A percentile compares a stretch with the other conserved stretches of the same genome.
Conservation (phyloP, 225 moss, liverwort and hornwort species). For the Bryum argenteum region DNA sequence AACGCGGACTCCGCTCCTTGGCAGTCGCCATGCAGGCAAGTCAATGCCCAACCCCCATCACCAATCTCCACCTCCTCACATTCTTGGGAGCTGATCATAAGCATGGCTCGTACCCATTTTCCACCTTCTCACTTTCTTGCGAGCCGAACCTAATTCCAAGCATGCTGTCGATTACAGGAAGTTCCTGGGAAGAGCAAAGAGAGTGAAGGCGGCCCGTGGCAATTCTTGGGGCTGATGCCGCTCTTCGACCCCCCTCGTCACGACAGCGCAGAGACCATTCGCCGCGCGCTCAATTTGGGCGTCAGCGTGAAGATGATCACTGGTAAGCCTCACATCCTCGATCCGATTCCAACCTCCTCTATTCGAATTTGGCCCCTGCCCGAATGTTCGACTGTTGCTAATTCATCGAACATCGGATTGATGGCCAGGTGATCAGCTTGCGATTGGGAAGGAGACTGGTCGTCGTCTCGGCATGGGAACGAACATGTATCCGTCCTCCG, state of each 20-base stretch:
- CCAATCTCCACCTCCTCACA: no score
- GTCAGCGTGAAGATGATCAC: slow-evolving; percentile 81
- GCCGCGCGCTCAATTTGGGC: slow-evolving; percentile 59
- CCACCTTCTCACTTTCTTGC: no score
- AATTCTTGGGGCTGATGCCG: slow-evolving; percentile 66
- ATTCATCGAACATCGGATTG: no score
- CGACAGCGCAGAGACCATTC: slow-evolving; percentile 78
- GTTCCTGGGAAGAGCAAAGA: slow-evolving; percentile 50
- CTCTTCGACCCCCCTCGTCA: slow-evolving; percentile 74
- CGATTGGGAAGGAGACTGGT: slow-evolving; percentile 73
- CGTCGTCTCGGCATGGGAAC: slow-evolving; percentile 72
- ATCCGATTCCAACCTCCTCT: no score
- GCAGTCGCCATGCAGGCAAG: slow-evolving; percentile 61
- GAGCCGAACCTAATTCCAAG: background rate
- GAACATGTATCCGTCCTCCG: slow-evolving; percentile 73
- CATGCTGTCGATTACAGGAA: slow-evolving; percentile 31
- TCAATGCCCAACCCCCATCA: background rate
- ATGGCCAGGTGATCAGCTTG: slow-evolving; percentile 62
- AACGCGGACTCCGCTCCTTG: slow-evolving; percentile 65
- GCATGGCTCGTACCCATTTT: no score
- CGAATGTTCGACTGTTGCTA: no score
- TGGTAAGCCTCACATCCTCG: slow-evolving; percentile 24
- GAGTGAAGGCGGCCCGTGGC: slow-evolving; percentile 46
- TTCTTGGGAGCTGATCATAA: no score
- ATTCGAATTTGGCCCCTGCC: no score